These are phyloP conservation scores for Aureobasidium sp. DNA, from an alignment of 2,329 filamentous ascomycete genomes.

Conservation along the genomic window DNA sequence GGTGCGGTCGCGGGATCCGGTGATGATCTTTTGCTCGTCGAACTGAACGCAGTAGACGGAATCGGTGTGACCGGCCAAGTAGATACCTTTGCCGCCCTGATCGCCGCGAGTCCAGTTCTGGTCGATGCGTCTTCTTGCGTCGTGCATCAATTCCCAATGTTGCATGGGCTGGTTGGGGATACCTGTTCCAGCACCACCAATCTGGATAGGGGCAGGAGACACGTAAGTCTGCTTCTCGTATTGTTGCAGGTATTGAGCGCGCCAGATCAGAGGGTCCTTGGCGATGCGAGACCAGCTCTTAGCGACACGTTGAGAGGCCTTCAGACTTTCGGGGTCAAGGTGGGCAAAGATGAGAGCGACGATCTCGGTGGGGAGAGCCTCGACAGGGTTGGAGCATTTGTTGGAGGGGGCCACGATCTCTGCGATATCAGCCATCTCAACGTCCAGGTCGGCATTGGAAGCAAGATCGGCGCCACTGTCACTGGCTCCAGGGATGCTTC, in stretches of 20 bases:
- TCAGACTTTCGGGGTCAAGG: conserved; percentile 49
- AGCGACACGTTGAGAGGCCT: conserved; percentile 48
- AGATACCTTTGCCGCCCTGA: conserved; percentile 64
- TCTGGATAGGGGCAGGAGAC: conserved; percentile 35
- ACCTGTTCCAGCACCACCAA: conserved; percentile 46
- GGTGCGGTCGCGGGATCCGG: conserved; percentile 88
- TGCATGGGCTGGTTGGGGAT: conserved; percentile 45
- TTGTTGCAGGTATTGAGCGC: conserved; percentile 48
- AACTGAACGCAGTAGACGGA: conserved; percentile 98
- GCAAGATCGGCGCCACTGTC: conserved; percentile 30
- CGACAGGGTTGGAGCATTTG: conserved; percentile 38
- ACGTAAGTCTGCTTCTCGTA: conserved; percentile 40
- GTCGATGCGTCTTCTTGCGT: conserved; percentile 66
- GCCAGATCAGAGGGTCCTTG: conserved; percentile 52
- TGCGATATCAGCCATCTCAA: conserved; percentile 18
- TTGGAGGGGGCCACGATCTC: neutral
- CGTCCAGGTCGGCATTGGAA: conserved; percentile 23
- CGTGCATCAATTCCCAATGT: conserved; percentile 81
- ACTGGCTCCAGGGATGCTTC: conserved; percentile 20
- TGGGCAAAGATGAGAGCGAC: conserved; percentile 50
- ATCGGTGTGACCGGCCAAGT: conserved; percentile 87
- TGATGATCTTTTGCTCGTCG: conserved; percentile 96
- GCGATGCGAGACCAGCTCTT: conserved; percentile 47
- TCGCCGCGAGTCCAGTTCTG: conserved; percentile 64
- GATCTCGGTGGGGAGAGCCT: conserved; percentile 49